A percentile compares a stretch with the other conserved stretches of the same genome.
Evolutionary conservation across 768 basidiomycete species (phyloP).

Genomic region (Scleroderma citrinum): DNA sequence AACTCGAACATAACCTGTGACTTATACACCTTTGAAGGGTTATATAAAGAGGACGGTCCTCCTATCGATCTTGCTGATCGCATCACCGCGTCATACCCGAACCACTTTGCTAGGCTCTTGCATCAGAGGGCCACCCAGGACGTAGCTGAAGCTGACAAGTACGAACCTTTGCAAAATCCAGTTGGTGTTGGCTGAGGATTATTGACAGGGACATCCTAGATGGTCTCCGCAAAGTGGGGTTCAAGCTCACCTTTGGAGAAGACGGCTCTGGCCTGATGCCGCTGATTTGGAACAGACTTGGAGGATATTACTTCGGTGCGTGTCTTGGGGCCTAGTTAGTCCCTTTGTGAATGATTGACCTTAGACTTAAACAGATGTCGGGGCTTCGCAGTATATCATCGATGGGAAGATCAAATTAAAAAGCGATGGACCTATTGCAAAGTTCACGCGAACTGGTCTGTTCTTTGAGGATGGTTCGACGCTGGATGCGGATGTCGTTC

Average conservation of each 20-base stretch:
- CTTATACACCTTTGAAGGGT: conserved; percentile 4
- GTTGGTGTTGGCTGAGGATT: background rate
- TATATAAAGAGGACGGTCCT: conserved; percentile 38
- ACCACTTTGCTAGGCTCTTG: conserved; percentile 14
- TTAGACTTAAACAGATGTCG: conserved; percentile 39
- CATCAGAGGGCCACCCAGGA: conserved; percentile 28
- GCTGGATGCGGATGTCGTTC: conserved; percentile 47
- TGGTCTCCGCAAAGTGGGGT: conserved; percentile 47
- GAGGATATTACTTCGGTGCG: conserved; percentile 58
- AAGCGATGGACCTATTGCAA: conserved; percentile 46
- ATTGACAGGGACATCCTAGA: conserved; percentile 40
- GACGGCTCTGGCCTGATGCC: conserved; percentile 47
- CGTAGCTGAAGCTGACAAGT: conserved; percentile 49
- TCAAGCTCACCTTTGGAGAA: conserved; percentile 46
- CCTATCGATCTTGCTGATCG: conserved; percentile 43
- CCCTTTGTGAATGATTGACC: background rate
- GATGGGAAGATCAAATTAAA: conserved; percentile 70
- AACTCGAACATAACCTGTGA: background rate
- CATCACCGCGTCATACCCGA: conserved; percentile 39
- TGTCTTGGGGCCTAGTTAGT: background rate
- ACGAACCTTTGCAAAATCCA: conserved; percentile 16
- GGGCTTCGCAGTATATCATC: conserved; percentile 54
- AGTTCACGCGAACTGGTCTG: conserved; percentile 39
- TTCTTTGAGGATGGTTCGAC: conserved; percentile 44
- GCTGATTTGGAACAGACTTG: conserved; percentile 41